phyloP scores from a whole-genome alignment of 306 rosid species.

The Trifolium subterraneum region DNA sequence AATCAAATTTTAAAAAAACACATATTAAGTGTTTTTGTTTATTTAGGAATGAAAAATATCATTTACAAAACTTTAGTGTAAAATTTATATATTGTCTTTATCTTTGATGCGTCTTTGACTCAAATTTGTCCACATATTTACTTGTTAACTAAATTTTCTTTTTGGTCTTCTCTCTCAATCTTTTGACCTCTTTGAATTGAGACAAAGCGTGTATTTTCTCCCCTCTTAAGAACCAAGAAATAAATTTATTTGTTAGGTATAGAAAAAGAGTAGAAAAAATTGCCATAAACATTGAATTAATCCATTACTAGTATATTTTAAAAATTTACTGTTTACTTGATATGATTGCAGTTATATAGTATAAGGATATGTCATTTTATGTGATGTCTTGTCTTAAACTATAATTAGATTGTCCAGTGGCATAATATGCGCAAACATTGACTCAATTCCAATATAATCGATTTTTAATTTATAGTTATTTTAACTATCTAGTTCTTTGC shows the following conservation, averaged over 20 bases:
- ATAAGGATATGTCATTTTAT: conserved; percentile 31
- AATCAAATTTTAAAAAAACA: neutral
- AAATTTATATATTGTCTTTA: conserved; percentile 33
- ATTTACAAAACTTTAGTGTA: conserved; percentile 9
- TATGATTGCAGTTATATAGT: neutral
- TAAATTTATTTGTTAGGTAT: conserved; percentile 59
- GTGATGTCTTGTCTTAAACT: conserved; percentile 48
- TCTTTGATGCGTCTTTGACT: conserved; percentile 85
- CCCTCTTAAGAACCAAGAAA: conserved; percentile 46
- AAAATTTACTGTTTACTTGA: conserved; percentile 13
- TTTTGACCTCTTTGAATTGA: conserved; percentile 66
- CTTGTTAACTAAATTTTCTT: conserved; percentile 35
- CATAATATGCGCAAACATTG: conserved; percentile 17
- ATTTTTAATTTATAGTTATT: too few species aligned
- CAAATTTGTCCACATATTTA: conserved; percentile 50
- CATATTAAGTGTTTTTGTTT: neutral
- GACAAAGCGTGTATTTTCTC: conserved; percentile 62
- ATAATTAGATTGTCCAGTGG: conserved; percentile 32
- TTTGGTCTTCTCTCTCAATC: conserved; percentile 48
- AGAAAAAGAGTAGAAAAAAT: conserved; percentile 41
- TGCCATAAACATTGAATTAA: conserved; percentile 53
- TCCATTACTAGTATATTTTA: conserved; percentile 50
- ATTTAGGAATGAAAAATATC: conserved; percentile 33
- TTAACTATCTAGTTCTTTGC: too few species aligned
- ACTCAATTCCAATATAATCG: too few species aligned